Base-by-base conservation (phyloP, 2,329 filamentous ascomycete genomes). In the Phyllosticta citrichinensis region DNA sequence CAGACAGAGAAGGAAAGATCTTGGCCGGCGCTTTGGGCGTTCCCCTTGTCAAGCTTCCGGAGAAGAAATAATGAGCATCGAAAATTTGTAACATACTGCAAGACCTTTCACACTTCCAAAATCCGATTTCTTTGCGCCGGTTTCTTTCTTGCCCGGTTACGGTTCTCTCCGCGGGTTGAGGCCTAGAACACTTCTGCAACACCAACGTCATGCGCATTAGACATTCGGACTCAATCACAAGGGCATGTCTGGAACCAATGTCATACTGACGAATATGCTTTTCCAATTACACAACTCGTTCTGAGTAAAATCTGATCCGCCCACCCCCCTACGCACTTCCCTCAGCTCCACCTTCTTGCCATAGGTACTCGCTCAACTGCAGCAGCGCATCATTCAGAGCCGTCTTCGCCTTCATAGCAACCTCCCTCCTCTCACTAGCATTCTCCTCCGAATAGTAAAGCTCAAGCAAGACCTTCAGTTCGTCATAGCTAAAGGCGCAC, bases 1-100 rank as follows among this genome's bases (percentile, higher is more conserved):
- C 88, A 27, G 91, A 97, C 74, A 86, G 87, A 68, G 91, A 97
- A 68, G 92, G 89, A 8, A 83, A 89, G 66, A 76, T 96, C 63
- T 80, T 97, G 58, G 78, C 91, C 61, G 82, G 83, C 68, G 79
- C 87, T 12, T 76, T 92, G 63, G 89, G 89, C 33, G 76, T 94
- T 64, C 91, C 92, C 0, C 96, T 96, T 68, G 91, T 91, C 68
- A 89, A 91, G 74, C 77, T 87, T 57, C 72, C 81, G 59, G 75
- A 83, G 63, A 84, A 77, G 53, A 53, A 47, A n/a, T 47, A 8
- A 47, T 47, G 40, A 47, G 27, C 17, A 5, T 17, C 17, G 40
- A n/a, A n/a, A n/a, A 47, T 3, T 2, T 47, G 40, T 47, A 47
- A 8, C 40, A 47, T 6, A 47, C 17, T 1, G 40, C 14, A 8